A percentile compares a stretch with the other conserved stretches of the same genome.
These are phyloP conservation scores for Colletotrichum chlorophyti DNA, from an alignment of 2,329 filamentous ascomycete genomes.

Conservation along the genomic window DNA sequence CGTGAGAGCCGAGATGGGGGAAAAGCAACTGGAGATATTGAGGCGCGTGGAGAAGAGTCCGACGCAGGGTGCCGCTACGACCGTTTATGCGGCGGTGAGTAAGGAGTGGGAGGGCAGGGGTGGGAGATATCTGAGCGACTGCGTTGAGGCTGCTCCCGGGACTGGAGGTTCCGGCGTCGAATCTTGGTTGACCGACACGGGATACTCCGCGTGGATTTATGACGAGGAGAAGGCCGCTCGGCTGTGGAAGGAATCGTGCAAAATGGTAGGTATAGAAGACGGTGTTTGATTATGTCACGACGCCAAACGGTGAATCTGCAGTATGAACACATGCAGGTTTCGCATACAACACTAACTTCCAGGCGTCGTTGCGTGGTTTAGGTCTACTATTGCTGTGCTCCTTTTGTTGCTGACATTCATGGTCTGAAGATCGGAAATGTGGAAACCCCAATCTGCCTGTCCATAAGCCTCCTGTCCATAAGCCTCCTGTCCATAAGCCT, in stretches of 20 bases:
- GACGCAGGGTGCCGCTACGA: slow-evolving; percentile 55
- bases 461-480: too few relatives aligned
- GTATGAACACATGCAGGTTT: too few relatives aligned
- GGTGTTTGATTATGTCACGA: too few relatives aligned
- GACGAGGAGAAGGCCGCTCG: slow-evolving; percentile 4
- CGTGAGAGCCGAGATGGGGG: not conserved
- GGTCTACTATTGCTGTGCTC: too few relatives aligned
- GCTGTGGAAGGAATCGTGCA: slow-evolving; percentile 6
- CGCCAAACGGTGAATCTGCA: too few relatives aligned
- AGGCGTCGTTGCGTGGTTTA: too few relatives aligned
- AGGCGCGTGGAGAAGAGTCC: slow-evolving; percentile 19
- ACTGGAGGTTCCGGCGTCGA: slow-evolving; percentile 3
- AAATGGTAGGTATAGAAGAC: slow-evolving; percentile 1
- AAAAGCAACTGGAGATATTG: not conserved
- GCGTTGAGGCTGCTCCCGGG: slow-evolving; percentile 28
- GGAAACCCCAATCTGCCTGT: too few relatives aligned
- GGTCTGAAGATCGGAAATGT: too few relatives aligned
- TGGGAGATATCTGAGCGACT: slow-evolving; percentile 52
- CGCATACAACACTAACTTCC: too few relatives aligned
- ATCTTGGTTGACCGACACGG: slow-evolving; percentile 15
- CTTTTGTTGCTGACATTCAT: too few relatives aligned
- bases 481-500: too few relatives aligned
- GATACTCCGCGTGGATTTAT: slow-evolving; percentile 32
- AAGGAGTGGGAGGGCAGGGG: slow-evolving; percentile 51
- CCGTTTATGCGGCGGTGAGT: slow-evolving; percentile 49